Conservation (phyloP, 306 rosid species). For the Acacia melanoxylon region DNA sequence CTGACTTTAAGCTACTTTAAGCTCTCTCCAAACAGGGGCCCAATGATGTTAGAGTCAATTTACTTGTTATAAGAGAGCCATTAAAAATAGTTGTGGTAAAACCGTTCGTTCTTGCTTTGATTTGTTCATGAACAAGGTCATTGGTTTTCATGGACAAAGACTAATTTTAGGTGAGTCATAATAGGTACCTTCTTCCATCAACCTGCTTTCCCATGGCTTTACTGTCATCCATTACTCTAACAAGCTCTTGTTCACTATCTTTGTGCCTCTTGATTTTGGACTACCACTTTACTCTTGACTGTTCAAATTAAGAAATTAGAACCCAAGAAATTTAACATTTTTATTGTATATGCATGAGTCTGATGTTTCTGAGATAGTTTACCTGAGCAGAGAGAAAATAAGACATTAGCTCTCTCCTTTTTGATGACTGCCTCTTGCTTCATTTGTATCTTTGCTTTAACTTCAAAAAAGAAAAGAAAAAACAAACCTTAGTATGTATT, state of each 20-base stretch:
- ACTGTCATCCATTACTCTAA: slow-evolving; percentile 75
- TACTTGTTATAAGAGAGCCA: slow-evolving; percentile 41
- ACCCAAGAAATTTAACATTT: not conserved
- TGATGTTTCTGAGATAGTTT: slow-evolving; percentile 27
- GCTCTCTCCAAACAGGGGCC: too few relatives aligned
- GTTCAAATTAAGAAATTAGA: slow-evolving; percentile 40
- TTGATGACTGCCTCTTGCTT: slow-evolving; percentile 68
- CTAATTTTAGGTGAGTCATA: slow-evolving; percentile 42
- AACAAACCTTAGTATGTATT: not conserved
- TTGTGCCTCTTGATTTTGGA: slow-evolving; percentile 52
- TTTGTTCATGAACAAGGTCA: too few relatives aligned
- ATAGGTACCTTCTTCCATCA: slow-evolving; percentile 41
- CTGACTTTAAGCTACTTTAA: too few relatives aligned
- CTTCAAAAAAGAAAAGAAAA: slow-evolving; percentile 11
- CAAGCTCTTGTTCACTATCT: slow-evolving; percentile 36
- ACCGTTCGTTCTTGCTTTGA: slow-evolving; percentile 58
- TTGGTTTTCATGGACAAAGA: too few relatives aligned
- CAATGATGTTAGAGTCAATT: slow-evolving; percentile 56
- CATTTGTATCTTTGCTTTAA: slow-evolving; percentile 65
- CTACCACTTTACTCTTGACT: slow-evolving; percentile 52
- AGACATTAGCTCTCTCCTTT: slow-evolving; percentile 72
- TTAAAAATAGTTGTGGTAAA: slow-evolving; percentile 56
- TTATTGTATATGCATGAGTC: not conserved
- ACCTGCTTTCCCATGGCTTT: slow-evolving; percentile 75
- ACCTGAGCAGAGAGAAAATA: slow-evolving; percentile 68